Percentiles rank a stretch among this genome's conserved stretches.
Evolutionary conservation across 2,329 filamentous ascomycete genomes (phyloP).

Genomic region (Penicillium decumbens): DNA sequence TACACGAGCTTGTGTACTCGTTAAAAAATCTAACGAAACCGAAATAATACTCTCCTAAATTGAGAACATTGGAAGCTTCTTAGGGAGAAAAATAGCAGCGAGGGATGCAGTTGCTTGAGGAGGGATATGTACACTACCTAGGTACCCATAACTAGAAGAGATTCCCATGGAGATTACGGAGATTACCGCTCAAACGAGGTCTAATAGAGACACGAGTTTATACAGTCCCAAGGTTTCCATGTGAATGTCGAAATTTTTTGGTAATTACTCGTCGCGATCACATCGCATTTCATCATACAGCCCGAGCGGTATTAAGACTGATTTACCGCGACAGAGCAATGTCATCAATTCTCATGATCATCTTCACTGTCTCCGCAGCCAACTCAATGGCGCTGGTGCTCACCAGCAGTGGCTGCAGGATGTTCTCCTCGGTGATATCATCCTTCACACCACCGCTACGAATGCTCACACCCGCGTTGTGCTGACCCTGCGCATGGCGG

Average conservation of each 20-base stretch:
- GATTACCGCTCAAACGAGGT: too few species aligned
- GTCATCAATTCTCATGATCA: constrained; percentile 70
- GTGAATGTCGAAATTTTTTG: constrained; percentile 16
- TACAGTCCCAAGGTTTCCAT: constrained; percentile 7
- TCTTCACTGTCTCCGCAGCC: constrained; percentile 97
- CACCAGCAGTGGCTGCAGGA: constrained; percentile 90
- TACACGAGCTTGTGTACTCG: too few species aligned
- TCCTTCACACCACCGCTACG: constrained; percentile 95
- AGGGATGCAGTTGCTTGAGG: neutral
- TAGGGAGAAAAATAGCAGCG: too few species aligned
- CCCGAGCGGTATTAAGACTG: constrained; percentile 14
- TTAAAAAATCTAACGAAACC: too few species aligned
- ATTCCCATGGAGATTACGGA: neutral
- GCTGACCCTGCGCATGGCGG: constrained; percentile 89
- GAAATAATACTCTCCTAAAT: too few species aligned
- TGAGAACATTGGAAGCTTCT: too few species aligned
- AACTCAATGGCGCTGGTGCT: constrained; percentile 97
- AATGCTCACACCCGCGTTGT: constrained; percentile 95
- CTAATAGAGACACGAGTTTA: neutral
- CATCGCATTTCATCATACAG: constrained; percentile 27
- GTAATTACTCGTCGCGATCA: constrained; percentile 26
- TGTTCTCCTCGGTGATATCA: constrained; percentile 95
- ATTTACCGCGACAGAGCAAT: constrained; percentile 53
- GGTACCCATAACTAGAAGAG: neutral
- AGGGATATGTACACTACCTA: neutral